phyloP scores from a whole-genome alignment of 2,329 filamentous ascomycete species.

The Aureobasidium sp. region DNA sequence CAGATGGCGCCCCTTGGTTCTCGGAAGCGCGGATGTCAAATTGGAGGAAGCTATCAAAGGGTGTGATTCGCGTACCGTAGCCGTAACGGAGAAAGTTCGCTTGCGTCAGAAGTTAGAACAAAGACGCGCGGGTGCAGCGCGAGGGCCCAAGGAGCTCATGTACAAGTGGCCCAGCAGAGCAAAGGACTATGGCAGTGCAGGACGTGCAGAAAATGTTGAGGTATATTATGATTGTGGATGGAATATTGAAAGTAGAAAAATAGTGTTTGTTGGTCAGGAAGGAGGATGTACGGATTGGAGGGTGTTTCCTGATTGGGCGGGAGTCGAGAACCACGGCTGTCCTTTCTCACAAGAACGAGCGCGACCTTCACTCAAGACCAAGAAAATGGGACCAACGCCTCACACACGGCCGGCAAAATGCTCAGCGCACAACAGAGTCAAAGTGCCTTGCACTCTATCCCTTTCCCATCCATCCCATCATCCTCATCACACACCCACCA shows the following conservation, averaged over 20 bases:
- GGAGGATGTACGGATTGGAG: not conserved
- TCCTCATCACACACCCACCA: constrained; percentile 9
- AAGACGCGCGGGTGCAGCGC: constrained; percentile 10
- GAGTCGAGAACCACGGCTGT: not conserved
- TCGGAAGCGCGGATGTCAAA: constrained; percentile 15
- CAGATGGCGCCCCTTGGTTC: constrained; percentile 4
- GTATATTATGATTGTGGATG: not conserved
- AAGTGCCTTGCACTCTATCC: constrained; percentile 1
- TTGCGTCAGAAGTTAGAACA: constrained; percentile 12
- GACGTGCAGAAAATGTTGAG: no score
- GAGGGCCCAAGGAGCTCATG: not conserved
- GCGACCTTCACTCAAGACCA: not conserved
- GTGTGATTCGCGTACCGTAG: constrained; percentile 5
- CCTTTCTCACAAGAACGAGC: not conserved
- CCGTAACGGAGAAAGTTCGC: constrained; percentile 11
- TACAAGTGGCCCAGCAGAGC: not conserved
- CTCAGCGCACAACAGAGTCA: constrained; percentile 13
- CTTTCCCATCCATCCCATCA: constrained; percentile 1
- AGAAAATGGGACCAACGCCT: constrained; percentile 9
- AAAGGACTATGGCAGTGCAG: not conserved
- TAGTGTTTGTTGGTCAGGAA: not conserved
- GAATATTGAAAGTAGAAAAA: not conserved
- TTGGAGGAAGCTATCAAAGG: constrained; percentile 2
- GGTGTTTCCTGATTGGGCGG: not conserved
- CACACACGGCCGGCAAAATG: constrained; percentile 13